Evolutionary conservation across 805 yeast genomes (phyloP).

Genomic region (Suhomyces sp.): DNA sequence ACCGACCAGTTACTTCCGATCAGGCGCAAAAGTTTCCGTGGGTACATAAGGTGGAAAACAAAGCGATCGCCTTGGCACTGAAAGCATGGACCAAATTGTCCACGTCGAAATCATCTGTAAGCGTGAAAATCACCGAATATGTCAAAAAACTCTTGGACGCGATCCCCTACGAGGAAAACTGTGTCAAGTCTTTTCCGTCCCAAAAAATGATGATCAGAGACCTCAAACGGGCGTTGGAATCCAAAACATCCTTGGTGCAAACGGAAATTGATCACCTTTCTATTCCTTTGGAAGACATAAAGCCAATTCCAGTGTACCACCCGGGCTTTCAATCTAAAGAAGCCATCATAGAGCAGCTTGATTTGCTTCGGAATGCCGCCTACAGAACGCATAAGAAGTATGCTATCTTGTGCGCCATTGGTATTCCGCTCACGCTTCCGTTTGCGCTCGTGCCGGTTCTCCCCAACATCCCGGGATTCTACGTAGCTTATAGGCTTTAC

Average conservation of each 20-base stretch:
- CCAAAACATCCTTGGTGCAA: conserved; percentile 17
- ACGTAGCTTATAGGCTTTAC: conserved; percentile 74
- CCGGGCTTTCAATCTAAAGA: conserved; percentile 33
- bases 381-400: conserved; percentile 53
- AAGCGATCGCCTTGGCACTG: conserved; percentile 47
- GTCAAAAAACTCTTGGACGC: conserved; percentile 54
- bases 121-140: conserved; percentile 54
- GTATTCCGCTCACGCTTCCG: conserved; percentile 78
- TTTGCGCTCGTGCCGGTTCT: conserved; percentile 77
- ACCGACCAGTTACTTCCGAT: conserved; percentile 31
- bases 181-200: conserved; percentile 75
- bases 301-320: conserved; percentile 41
- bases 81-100: conserved; percentile 63
- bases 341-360: conserved; percentile 38
- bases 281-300: conserved; percentile 28
- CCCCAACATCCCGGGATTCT: conserved; percentile 92
- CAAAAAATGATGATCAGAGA: conserved; percentile 54
- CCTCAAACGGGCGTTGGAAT: conserved; percentile 22
- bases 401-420: conserved; percentile 50
- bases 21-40: conserved; percentile 29
- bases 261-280: conserved; percentile 23
- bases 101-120: conserved; percentile 52
- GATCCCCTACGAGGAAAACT: conserved; percentile 78
- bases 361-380: conserved; percentile 42
- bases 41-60: conserved; percentile 43